Evolutionary conservation across 306 rosid species (phyloP).

Genomic region (Vachellia pachyceras): DNA sequence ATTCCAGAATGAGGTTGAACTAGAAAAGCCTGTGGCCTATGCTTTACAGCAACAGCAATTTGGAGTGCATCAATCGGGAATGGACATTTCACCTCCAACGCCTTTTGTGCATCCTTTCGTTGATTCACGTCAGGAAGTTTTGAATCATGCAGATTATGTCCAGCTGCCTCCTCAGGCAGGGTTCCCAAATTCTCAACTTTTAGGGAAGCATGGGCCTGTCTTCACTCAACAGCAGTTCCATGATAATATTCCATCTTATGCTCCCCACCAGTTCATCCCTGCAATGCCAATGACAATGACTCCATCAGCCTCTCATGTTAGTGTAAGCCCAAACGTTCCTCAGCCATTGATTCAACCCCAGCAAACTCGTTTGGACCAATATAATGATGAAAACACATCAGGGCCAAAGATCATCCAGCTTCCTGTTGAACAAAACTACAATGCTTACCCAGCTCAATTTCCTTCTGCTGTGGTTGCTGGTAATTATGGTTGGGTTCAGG

Average conservation of each 20-base stretch:
- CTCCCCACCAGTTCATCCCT: slow-evolving; percentile 60
- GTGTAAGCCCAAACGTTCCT: slow-evolving; percentile 55
- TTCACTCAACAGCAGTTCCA: slow-evolving; percentile 59
- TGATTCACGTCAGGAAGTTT: slow-evolving; percentile 60
- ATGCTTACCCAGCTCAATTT: slow-evolving; percentile 59
- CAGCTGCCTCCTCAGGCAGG: slow-evolving; percentile 66
- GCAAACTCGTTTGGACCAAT: slow-evolving; percentile 60
- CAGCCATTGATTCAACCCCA: slow-evolving; percentile 62
- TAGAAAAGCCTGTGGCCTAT: slow-evolving; percentile 58
- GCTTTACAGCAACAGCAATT: slow-evolving; percentile 48
- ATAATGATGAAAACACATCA: slow-evolving; percentile 58
- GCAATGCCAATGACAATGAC: slow-evolving; percentile 56
- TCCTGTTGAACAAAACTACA: slow-evolving; percentile 72
- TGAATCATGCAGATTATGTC: slow-evolving; percentile 55
- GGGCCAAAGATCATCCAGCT: slow-evolving; percentile 65
- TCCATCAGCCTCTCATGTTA: slow-evolving; percentile 59
- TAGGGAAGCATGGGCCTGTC: slow-evolving; percentile 53
- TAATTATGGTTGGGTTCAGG: slow-evolving; percentile 70
- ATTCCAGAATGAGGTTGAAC: slow-evolving; percentile 55
- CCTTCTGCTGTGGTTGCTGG: slow-evolving; percentile 59
- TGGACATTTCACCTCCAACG: slow-evolving; percentile 54
- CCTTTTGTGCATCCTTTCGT: slow-evolving; percentile 60
- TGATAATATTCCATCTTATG: slow-evolving; percentile 50
- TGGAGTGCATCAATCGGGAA: slow-evolving; percentile 63
- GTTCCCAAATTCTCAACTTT: slow-evolving; percentile 58